Evolutionary conservation across 202 grass and related monocot species (phyloP).

Genomic region (Dendrocalamus latiflorus): DNA sequence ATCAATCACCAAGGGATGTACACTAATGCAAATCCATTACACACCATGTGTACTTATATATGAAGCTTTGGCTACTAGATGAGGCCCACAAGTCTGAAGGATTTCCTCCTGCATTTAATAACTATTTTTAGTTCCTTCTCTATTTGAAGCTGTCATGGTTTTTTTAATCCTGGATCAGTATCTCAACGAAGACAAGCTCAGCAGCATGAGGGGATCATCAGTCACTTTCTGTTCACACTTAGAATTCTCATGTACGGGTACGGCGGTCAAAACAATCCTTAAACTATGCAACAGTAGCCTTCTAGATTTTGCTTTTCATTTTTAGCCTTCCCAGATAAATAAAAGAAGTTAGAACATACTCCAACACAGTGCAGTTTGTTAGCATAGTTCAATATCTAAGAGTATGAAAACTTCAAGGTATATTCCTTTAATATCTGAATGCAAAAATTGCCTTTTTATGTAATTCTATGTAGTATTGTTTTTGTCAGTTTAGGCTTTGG

Average conservation of each 20-base stretch:
- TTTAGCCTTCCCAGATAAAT: conserved; percentile 25
- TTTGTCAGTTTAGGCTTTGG: neutral
- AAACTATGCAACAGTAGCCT: conserved; percentile 24
- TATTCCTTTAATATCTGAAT: conserved; percentile 18
- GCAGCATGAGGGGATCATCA: conserved; percentile 3
- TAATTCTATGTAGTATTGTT: neutral
- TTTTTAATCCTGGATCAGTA: conserved; percentile 51
- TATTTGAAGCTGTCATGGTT: conserved; percentile 46
- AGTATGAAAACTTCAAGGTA: conserved; percentile 13
- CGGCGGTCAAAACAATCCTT: conserved; percentile 39
- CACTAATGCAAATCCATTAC: conserved; percentile 28
- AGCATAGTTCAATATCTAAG: neutral
- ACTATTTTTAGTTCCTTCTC: conserved; percentile 30
- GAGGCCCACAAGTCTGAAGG: conserved; percentile 10
- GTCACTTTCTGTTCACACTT: conserved; percentile 51
- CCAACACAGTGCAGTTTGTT: neutral
- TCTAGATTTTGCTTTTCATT: conserved; percentile 9
- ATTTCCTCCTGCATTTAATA: conserved; percentile 23
- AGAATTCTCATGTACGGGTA: conserved; percentile 22
- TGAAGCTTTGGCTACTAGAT: neutral
- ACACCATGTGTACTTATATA: conserved; percentile 43
- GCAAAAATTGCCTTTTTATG: neutral
- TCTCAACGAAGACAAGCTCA: conserved; percentile 29
- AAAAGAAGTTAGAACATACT: neutral
- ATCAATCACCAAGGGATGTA: conserved; percentile 7